Percentiles rank a stretch among this genome's conserved stretches.
phyloP scores from a whole-genome alignment of 2,329 filamentous ascomycete genomes.

The Fusarium pseudoanthophilum region DNA sequence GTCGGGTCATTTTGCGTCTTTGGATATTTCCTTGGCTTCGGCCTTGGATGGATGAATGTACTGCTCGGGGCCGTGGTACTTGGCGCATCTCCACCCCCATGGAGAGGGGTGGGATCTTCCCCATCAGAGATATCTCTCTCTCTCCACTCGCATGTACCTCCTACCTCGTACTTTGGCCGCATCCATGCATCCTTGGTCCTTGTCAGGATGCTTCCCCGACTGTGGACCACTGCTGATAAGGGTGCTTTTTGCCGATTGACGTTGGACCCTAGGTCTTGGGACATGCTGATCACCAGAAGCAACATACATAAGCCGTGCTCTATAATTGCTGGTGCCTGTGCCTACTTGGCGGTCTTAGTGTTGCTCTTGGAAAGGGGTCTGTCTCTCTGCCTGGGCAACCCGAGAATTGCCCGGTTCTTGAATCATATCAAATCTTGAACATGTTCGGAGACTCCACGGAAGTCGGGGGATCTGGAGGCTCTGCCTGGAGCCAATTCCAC shows the following conservation, averaged over 20 bases:
- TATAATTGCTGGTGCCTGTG: not conserved
- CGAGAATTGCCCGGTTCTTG: not conserved
- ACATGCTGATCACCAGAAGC: conserved; percentile 8
- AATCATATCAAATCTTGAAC: not conserved
- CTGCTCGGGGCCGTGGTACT: not conserved
- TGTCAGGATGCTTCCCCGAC: conserved; percentile 32
- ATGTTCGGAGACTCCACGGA: not conserved
- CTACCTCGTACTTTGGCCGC: conserved; percentile 16
- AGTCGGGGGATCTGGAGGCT: conserved; percentile 4
- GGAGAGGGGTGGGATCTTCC: conserved; percentile 26
- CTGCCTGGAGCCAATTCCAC: conserved; percentile 10
- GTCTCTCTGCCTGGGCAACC: not conserved
- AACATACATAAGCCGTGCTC: not conserved
- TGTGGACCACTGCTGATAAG: conserved; percentile 27
- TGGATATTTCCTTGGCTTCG: conserved; percentile 4
- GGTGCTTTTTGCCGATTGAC: conserved; percentile 8
- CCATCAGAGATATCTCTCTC: conserved; percentile 19
- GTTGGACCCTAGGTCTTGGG: conserved; percentile 21
- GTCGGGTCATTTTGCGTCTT: conserved; percentile 15
- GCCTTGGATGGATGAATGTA: not conserved
- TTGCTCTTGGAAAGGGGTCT: not conserved
- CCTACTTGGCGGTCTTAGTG: not conserved
- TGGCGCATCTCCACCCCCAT: conserved; percentile 24
- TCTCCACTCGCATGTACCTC: conserved; percentile 8
- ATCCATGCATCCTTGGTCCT: not conserved